Evolutionary conservation across 441 rosid species (phyloP), one percentile per base, ranked within the genome.

Genomic region (Pelargonium fulgidum): DNA sequence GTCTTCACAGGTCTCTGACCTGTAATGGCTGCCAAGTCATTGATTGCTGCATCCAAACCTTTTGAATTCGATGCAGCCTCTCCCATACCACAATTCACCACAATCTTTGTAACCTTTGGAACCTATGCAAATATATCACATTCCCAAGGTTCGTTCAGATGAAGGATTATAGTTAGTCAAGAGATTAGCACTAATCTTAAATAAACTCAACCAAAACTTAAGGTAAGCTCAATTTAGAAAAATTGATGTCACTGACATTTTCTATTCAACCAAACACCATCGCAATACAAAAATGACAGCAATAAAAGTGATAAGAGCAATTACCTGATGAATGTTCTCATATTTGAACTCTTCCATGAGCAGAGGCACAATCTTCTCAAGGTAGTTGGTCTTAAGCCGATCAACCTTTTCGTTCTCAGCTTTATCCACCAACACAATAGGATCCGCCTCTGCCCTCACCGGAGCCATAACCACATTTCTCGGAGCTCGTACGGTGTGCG

Each of bases 1-100:
- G 92, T 91, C 84, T 88, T 94, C 41, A 94, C 47, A 59, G 99
- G 99, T 70, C 91, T 85, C 80, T 94, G 97, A 71, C 99, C 97
- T 12, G 88, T 82, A 56, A 94, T 90, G 64, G 87, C 71, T 8
- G 97, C 97, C 76, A 94, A 67, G 54, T 94, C 96, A 61, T 79
- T 87, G 80, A 94, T 79, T 20, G 96, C 97, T 0, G 92, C 89
- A 1, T 94, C 96, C 84, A 91, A 75, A 36, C 96, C 97, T 79
- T 94, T 94, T 16, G 96, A 85, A 72, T 88, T 88, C 67, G 88
- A 96, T 0, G 94, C 93, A 50, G 96, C 96, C 17, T 94, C 97
- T 77, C 97, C 96, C 69, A 94, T 92, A 68, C 96, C 96, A 73
- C 97, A 94, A 67, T 90, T 93, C 81, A 93, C 91, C 65, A 90